Base-by-base conservation (phyloP, 495 filamentous ascomycete genomes). In the Neurospora sp. region DNA sequence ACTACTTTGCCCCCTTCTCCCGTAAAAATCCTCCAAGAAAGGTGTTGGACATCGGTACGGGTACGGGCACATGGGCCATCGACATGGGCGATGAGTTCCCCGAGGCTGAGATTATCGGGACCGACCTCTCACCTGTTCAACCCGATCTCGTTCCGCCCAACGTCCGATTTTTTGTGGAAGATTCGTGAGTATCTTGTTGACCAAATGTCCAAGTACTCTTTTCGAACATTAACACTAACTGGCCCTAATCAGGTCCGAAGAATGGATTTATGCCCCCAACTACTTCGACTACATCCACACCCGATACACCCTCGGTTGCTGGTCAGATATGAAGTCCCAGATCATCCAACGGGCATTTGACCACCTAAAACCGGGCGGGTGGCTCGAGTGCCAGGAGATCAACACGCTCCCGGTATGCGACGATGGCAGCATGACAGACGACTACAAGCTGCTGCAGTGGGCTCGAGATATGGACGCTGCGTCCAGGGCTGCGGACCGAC, bases 41-140 rank as follows among this genome's bases (percentile, higher is more conserved):
- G 37, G 87, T 93, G 19, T 84, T 94, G 2, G 92, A 93, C 76
- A 86, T 93, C 19, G 91, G 89, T 8, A 92, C 90, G 10, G 92
- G 92, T 4, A 92, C 83, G 3, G 85, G 85, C 10, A 70, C 59
- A n/a, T 89, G 87, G 86, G 84, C 84, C 72, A 81, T 81, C 54
- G 79, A 76, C 69, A 78, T 89, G 77, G 88, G 83, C 28, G 83
- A 86, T 74, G 70, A 75, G 71, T 86, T 80, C 70, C 85, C 85
- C 17, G 74, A 77, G 17, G 82, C 85, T 9, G 59, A 79, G 66
- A 77, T 88, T 9, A 73, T 80, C 28, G 84, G 82, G 4, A 81
- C 78, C 15, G 83, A 84, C 73, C 76, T 85, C 24, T 81, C 81
- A 8, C 82, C 84, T 9, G 85, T 88, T 38, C 86, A 88, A 54